phyloP scores from a whole-genome alignment of 1,139 yeast genomes.

The Diutina ranongensis region DNA sequence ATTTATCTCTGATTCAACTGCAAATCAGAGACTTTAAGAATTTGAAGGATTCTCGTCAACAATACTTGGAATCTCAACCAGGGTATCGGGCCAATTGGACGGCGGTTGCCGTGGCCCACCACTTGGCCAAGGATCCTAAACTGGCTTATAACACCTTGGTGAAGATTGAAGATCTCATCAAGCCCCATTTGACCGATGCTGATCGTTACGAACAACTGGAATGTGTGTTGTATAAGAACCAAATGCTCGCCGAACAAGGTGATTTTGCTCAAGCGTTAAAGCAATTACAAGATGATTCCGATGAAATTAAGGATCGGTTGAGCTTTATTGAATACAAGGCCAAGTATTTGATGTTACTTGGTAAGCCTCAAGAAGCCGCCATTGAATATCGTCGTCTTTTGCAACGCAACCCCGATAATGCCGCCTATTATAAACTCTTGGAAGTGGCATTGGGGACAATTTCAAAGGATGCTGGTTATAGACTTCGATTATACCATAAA shows the following conservation, averaged over 20 bases:
- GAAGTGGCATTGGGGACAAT: constrained; percentile 50
- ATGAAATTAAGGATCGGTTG: constrained; percentile 50
- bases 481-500: constrained; percentile 50
- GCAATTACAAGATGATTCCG: constrained; percentile 41
- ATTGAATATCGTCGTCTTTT: constrained; percentile 56
- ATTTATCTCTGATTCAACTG: constrained; percentile 66
- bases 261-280: constrained; percentile 54
- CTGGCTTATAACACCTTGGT: constrained; percentile 63
- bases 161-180: constrained; percentile 64
- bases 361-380: constrained; percentile 48
- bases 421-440: constrained; percentile 49
- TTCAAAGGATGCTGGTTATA: constrained; percentile 19
- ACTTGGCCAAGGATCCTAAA: constrained; percentile 53
- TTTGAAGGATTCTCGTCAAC: constrained; percentile 52
- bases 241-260: constrained; percentile 52
- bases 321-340: constrained; percentile 61
- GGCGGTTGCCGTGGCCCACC: constrained; percentile 76
- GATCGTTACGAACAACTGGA: constrained; percentile 77
- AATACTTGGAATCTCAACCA: constrained; percentile 62
- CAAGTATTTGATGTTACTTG: constrained; percentile 35
- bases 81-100: constrained; percentile 93
- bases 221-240: constrained; percentile 62
- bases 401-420: constrained; percentile 79
- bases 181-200: constrained; percentile 52
- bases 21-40: constrained; percentile 68